Evolutionary conservation across 2,329 filamentous ascomycete species (phyloP).

Genomic region (Exophiala calicioides): DNA sequence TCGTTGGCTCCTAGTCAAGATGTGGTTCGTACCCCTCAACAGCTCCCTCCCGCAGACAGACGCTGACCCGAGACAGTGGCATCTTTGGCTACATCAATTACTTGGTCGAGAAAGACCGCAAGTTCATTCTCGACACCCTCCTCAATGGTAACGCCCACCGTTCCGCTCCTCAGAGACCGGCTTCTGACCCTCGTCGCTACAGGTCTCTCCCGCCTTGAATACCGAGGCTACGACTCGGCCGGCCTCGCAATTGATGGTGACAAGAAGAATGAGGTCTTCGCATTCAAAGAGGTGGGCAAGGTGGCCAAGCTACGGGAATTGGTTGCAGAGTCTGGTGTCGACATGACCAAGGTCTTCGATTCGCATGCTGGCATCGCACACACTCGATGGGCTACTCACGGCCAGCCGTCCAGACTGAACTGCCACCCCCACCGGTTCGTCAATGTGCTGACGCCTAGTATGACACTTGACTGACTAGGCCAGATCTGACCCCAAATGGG

Average conservation of each 20-base stretch:
- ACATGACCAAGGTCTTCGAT: conserved; percentile 91
- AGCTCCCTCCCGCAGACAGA: not conserved
- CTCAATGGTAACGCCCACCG: conserved; percentile 76
- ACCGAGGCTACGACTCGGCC: conserved; percentile 97
- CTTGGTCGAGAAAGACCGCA: conserved; percentile 96
- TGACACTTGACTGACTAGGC: conserved; percentile 8
- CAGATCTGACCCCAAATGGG: conserved; percentile 91
- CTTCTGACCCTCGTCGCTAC: conserved; percentile 23
- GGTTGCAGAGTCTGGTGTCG: conserved; percentile 78
- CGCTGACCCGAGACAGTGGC: conserved; percentile 59
- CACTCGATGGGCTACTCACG: conserved; percentile 98
- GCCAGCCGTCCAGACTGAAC: conserved; percentile 87
- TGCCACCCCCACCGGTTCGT: conserved; percentile 96
- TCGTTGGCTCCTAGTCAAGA: conserved; percentile 12
- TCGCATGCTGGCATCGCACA: conserved; percentile 98
- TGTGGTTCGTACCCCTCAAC: conserved; percentile 20
- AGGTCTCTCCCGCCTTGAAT: conserved; percentile 95
- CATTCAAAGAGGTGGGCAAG: conserved; percentile 99
- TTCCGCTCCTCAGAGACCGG: not conserved
- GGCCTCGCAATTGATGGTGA: conserved; percentile 94
- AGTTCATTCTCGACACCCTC: conserved; percentile 91
- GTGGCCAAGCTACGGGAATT: conserved; percentile 94
- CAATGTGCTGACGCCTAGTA: not conserved
- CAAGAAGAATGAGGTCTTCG: conserved; percentile 97
- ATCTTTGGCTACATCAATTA: conserved; percentile 99